Evolutionary conservation across 805 yeast species (phyloP), one percentile per base, ranked within the genome.

Genomic region (Lipomyces sp.): DNA sequence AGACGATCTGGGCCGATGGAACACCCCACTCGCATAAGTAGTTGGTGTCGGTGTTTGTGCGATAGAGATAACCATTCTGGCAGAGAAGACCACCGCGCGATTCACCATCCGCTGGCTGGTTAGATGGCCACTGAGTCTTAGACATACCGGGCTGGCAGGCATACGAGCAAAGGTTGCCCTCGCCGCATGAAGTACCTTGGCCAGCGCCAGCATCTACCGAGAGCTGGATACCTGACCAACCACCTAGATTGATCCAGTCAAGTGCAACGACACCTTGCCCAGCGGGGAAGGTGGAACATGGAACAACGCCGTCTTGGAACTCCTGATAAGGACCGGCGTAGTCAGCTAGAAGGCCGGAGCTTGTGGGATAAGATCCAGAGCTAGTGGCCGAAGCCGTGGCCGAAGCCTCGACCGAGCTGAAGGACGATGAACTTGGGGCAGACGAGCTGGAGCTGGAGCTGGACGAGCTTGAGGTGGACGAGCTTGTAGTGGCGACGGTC

Each of bases 101-200:
- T 64, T 89, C 89, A 82, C 98, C 98, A 78, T 82, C 85, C 63
- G 89, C 71, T 64, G 98, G 98, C 83, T 94, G 99, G 63, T 77
- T 72, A 56, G 88, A 80, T 70, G 98, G 98, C 97, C 96, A 94
- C 83, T 94, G 99, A 64, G 98, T 92, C 87, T 94, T 94, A 76
- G 98, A 91, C 97, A 92, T 91, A 85, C 98, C 99, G 54, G 97
- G 87, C 83, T 92, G 96, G 84, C 99, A 94, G 67, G 98, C 97
- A 81, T 94, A 94, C 66, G 98, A 94, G 82, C 99, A 94, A 87
- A 90, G 92, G 75, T 86, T 86, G 66, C 98, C 98, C 73, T 93
- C 97, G 70, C 82, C 78, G 84, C 99, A 94, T 57, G 84, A 75
- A 58, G 82, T 78, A 64, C 84, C 82, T 61, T 89, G 83, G 69